Conservation (phyloP, 2,329 filamentous ascomycete species). For the Pyrenophora teres region DNA sequence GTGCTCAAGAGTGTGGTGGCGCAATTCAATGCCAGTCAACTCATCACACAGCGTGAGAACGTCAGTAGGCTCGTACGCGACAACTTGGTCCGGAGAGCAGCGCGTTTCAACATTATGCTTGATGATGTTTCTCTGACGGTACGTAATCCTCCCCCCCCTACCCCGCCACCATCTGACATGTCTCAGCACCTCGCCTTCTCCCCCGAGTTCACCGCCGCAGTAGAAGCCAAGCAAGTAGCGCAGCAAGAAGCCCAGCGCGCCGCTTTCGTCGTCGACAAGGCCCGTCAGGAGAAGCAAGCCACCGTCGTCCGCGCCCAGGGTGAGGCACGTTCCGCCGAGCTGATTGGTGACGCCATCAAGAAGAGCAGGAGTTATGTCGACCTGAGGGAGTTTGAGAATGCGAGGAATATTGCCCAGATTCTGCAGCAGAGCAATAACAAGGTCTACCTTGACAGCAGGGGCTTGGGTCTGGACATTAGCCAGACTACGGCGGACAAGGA, state of each 20-base stretch:
- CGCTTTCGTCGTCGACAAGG: conserved; percentile 98
- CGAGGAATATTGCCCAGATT: conserved; percentile 82
- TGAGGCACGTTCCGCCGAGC: conserved; percentile 96
- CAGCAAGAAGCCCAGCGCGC: conserved; percentile 95
- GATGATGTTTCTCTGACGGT: conserved; percentile 97
- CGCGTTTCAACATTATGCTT: conserved; percentile 94
- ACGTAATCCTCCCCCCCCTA: conserved; percentile 43
- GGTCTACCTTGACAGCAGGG: conserved; percentile 88
- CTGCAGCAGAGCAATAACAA: conserved; percentile 92
- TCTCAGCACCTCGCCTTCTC: conserved; percentile 68
- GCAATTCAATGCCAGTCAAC: conserved; percentile 97
- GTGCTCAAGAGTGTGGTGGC: conserved; percentile 98
- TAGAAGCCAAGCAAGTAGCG: conserved; percentile 72
- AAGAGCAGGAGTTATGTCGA: conserved; percentile 97
- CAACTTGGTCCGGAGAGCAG: conserved; percentile 86
- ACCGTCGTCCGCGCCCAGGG: conserved; percentile 98
- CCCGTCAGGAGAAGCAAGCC: conserved; percentile 98
- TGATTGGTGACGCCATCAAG: conserved; percentile 99
- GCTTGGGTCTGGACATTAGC: conserved; percentile 84
- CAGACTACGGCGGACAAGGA: conserved; percentile 50
- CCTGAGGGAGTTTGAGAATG: conserved; percentile 97
- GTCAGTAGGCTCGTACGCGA: conserved; percentile 90
- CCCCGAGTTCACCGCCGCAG: conserved; percentile 70
- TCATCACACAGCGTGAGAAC: conserved; percentile 99
- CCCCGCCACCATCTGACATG: conserved; percentile 25